Conservation (phyloP, 352 stramenopile genomes). For the Phytopythium aichiense region DNA sequence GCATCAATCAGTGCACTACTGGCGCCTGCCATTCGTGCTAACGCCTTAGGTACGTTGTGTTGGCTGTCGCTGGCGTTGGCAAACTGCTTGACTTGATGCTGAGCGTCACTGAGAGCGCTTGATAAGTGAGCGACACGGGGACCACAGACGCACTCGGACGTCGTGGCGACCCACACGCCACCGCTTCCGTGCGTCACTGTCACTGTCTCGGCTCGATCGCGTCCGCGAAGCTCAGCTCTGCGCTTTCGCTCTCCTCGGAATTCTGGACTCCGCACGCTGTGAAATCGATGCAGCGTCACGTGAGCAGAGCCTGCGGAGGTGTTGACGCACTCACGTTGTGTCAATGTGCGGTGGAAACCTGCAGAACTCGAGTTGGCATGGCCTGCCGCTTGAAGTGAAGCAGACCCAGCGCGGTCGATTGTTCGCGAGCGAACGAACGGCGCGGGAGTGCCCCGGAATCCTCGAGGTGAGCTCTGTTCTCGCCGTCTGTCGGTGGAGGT, state of each 20-base stretch:
- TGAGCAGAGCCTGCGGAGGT: neutral
- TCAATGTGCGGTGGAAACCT: slow-evolving; percentile 38
- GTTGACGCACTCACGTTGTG: slow-evolving; percentile 10
- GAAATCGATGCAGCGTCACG: neutral
- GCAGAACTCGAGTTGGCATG: slow-evolving; percentile 6
- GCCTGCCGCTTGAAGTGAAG: slow-evolving; percentile 6
- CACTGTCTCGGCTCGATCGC: neutral
- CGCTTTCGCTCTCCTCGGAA: neutral
- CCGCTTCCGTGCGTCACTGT: slow-evolving; percentile 10
- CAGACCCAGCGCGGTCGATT: slow-evolving; percentile 21
- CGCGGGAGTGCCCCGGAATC: neutral
- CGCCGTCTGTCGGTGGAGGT: neutral
- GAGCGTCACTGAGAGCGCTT: slow-evolving; percentile 14
- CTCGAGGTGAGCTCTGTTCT: neutral
- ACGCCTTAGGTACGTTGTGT: neutral
- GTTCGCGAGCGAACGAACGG: slow-evolving; percentile 38
- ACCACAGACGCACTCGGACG: slow-evolving; percentile 23
- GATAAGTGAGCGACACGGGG: slow-evolving; percentile 19
- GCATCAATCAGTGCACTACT: slow-evolving; percentile 41
- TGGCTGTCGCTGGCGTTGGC: neutral
- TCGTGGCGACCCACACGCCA: slow-evolving; percentile 36
- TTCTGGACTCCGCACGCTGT: slow-evolving; percentile 1
- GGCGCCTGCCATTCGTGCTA: slow-evolving; percentile 10
- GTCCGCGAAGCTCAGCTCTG: neutral
- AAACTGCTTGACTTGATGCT: neutral